Conservation (phyloP, 208 protist species). For the Wallacemonas sp. region DNA sequence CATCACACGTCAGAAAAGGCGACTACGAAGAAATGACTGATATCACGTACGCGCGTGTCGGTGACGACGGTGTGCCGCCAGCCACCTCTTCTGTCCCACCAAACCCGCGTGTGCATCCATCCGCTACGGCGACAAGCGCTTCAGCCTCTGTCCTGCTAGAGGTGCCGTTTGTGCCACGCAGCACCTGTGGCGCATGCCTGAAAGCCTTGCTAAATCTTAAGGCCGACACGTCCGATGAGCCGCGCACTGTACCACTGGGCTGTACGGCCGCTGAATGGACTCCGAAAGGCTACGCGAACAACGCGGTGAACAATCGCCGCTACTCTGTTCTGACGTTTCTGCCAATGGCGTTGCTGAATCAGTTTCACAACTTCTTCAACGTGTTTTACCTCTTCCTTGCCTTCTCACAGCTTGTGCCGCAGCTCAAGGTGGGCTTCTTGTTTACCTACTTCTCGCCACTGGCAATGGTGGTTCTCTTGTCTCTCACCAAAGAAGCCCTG, state of each 20-base stretch:
- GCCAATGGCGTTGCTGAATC: conserved; percentile 68
- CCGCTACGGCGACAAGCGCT: no score
- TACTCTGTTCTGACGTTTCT: conserved; percentile 84
- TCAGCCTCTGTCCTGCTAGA: background rate
- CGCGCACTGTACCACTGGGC: conserved; percentile 53
- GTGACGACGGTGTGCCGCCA: background rate
- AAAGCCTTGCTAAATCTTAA: conserved; percentile 33
- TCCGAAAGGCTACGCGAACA: conserved; percentile 46
- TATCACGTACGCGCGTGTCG: conserved; percentile 4
- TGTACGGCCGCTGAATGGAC: conserved; percentile 42
- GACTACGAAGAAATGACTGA: conserved; percentile 11
- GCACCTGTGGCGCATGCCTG: conserved; percentile 13
- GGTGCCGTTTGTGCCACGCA: background rate
- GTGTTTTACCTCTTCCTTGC: conserved; percentile 86
- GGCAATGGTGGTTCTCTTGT: conserved; percentile 88
- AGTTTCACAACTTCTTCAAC: conserved; percentile 86
- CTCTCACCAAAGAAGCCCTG: conserved; percentile 92
- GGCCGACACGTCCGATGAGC: conserved; percentile 25
- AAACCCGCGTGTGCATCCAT: no score
- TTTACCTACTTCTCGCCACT: conserved; percentile 97
- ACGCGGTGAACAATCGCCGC: conserved; percentile 83
- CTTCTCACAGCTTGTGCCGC: conserved; percentile 79
- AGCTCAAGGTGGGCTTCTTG: conserved; percentile 90
- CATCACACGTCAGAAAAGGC: background rate
- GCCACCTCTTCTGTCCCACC: background rate